Conservation (phyloP, 441 rosid genomes). For the Populus trichocarpa region DNA sequence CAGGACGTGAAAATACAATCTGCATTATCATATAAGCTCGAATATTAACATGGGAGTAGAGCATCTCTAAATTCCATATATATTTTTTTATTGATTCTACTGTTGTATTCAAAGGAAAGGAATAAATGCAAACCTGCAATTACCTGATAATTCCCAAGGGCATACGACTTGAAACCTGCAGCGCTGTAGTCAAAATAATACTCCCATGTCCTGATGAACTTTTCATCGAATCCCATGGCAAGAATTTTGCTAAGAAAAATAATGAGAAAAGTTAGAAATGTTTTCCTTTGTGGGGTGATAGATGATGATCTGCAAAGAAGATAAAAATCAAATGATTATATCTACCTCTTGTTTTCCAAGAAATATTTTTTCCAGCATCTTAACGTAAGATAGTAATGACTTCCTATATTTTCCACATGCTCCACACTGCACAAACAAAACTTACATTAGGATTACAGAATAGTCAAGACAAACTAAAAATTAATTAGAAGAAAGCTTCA, state of each 20-base stretch:
- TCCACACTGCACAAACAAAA: conserved; percentile 49
- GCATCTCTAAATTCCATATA: no score
- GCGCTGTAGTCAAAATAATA: conserved; percentile 87
- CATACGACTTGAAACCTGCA: conserved; percentile 71
- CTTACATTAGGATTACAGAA: background rate
- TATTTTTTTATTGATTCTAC: no score
- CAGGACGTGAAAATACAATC: conserved; percentile 81
- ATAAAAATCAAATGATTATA: no score
- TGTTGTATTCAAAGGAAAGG: no score
- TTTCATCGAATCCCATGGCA: conserved; percentile 63
- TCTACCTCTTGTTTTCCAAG: conserved; percentile 61
- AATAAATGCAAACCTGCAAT: background rate
- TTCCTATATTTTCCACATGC: conserved; percentile 81
- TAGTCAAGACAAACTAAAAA: no score
- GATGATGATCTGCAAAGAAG: no score
- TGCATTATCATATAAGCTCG: background rate
- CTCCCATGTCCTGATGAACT: conserved; percentile 88
- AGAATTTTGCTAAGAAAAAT: conserved; percentile 43
- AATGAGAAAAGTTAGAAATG: no score
- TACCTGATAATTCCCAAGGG: conserved; percentile 86
- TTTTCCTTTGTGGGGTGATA: no score
- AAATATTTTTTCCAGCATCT: conserved; percentile 80
- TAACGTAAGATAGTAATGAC: conserved; percentile 79
- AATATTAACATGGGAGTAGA: no score
- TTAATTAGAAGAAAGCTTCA: background rate